Evolutionary conservation across 2,329 filamentous ascomycete species (phyloP), one percentile per base, ranked within the genome.

Genomic region (Trichoderma asperellum): DNA sequence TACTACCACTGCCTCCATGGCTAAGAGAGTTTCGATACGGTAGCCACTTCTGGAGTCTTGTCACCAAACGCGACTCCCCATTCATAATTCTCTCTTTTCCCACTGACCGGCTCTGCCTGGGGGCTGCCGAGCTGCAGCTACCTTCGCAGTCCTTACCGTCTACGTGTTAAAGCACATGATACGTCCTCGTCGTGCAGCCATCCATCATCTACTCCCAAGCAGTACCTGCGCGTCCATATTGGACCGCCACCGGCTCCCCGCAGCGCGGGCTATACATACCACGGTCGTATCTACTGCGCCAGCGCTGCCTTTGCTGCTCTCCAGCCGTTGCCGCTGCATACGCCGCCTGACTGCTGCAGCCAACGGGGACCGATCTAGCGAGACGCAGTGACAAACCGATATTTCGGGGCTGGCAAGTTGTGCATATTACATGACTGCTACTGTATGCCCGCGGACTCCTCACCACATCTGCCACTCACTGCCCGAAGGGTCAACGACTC

Each of bases 101-200:
- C 35, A 37, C 49, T 40, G 35, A 47, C 18, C 35, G 27, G 34
- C 52, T 35, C 56, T 66, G 21, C 49, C 49, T 37, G 52, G 52
- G 37, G 58, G 21, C 37, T 59, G 58, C 32, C 55, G 68, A 62
- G 62, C 58, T 63, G 59, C 64, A 40, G 40, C 64, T 59, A 21
- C 55, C 24, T 56, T 52, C 37, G 64, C 64, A 59, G 29, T 57
- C 55, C 49, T 43, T 53, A 27, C 63, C 32, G 24, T 56, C 57
- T 68, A 57, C 59, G 63, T 70, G 68, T 52, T 34, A n/a, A 64
- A 64, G 55, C 59, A 60, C 59, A 68, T 68, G 53, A 60, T 68
- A 63, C 59, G n/a, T 53, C 24, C 52, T 49, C 58, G 67, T 65
- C 43, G 37, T 63, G 58, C 64, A 55, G 65, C 59, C 58, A 64